Evolutionary conservation across 140 eudicot species (phyloP), one percentile per base, ranked within the genome.

Genomic region (Senecio squalidus): DNA sequence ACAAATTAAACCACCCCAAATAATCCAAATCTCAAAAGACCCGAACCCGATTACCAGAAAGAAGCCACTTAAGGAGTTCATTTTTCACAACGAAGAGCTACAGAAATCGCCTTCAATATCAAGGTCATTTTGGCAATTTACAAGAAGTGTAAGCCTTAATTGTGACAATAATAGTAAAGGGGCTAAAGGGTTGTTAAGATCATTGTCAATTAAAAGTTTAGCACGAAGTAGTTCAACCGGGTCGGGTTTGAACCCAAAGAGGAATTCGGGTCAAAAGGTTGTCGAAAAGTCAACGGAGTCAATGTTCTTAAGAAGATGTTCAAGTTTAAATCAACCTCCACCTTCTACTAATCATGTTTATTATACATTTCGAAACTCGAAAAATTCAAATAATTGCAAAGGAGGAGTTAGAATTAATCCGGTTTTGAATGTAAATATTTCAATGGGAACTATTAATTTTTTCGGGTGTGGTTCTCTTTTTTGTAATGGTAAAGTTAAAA

Each of bases 141-240:
- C 83, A 25, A 72, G 95, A 55, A 90, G 97, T 68, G 72, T 71
- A 25, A 90, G 97, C 44, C 68, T 80, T 2, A 86, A 86, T 48
- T 76, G 66, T 20, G 97, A 77, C 2, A 78, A 56, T n/a, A n/a
- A n/a, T 40, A 33, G 60, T 9, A 76, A 66, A 10, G 79, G 69
- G 2, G 50, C 85, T 50, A 80, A 73, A 52, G 76, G 90, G 25
- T 65, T 82, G 50, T 66, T 82, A 29, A 58, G 81, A 51, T 77
- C 88, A 9, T 60, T 77, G 39, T 80, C 80, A 38, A 62, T 80
- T 7, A 71, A 71, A 26, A 73, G 69, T 30, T 41, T 85, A 13
- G 63, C 75, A 2, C 69, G 94, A 36, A 90, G 97, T 69, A 69
- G 83, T 50, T 90, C 97, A 22, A 90, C 97, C 4, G 97, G 97